A percentile compares a stretch with the other conserved stretches of the same genome.
Conservation (phyloP, 306 rosid genomes). For the Malus sieversii region DNA sequence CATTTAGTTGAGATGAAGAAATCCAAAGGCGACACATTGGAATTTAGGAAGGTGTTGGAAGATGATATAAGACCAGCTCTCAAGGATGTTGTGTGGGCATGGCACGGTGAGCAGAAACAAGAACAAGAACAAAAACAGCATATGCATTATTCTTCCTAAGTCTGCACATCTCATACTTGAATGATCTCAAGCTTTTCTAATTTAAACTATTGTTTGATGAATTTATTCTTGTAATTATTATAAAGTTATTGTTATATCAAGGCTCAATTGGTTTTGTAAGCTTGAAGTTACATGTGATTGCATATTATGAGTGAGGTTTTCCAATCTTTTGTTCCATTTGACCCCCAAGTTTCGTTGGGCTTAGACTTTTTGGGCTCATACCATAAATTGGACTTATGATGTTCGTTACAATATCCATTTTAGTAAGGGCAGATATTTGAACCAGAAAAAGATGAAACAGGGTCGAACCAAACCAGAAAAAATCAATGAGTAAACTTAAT, state of each 20-base stretch:
- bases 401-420: too few species aligned
- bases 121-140: conserved; percentile 17
- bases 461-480: too few species aligned
- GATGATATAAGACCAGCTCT: conserved; percentile 47
- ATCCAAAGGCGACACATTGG: conserved; percentile 46
- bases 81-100: conserved; percentile 46
- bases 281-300: neutral
- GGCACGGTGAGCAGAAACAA: conserved; percentile 39
- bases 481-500: too few species aligned
- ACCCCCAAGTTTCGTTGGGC: neutral
- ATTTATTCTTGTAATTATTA: neutral
- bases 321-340: neutral
- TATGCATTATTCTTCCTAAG: neutral
- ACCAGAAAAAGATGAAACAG: too few species aligned
- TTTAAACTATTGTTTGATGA: neutral
- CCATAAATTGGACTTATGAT: neutral
- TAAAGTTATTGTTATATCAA: too few species aligned
- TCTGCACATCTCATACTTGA: neutral
- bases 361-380: neutral
- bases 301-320: neutral
- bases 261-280: neutral
- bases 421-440: too few species aligned
- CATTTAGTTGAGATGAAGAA: conserved; percentile 53
- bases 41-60: conserved; percentile 34
- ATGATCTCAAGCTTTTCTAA: neutral